These are phyloP conservation scores for Ceratocystis cacaofunesta DNA, from an alignment of 2,329 filamentous ascomycete species.

Conservation along the genomic window DNA sequence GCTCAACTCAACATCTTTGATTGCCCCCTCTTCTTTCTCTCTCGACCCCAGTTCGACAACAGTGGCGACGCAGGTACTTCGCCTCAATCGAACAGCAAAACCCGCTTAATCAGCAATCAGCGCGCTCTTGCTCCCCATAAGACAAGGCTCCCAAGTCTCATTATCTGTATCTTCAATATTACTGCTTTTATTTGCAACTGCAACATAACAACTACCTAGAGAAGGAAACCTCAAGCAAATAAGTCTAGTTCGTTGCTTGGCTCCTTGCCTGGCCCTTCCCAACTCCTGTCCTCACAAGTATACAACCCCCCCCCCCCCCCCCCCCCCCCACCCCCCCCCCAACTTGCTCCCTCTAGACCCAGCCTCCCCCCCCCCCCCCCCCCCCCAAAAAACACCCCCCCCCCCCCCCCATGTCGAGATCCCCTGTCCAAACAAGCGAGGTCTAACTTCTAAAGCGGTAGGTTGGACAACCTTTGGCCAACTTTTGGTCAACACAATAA, in stretches of 20 bases:
- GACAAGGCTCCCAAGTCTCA: not conserved
- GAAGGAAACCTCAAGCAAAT: not conserved
- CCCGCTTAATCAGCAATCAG: not conserved
- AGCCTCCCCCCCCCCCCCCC: too few relatives aligned
- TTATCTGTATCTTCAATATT: constrained; percentile 1
- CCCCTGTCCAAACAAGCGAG: constrained; percentile 14
- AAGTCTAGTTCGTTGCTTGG: constrained; percentile 1
- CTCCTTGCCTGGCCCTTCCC: constrained; percentile 3
- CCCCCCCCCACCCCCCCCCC: too few relatives aligned
- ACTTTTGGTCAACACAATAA: not conserved
- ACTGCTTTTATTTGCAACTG: not conserved
- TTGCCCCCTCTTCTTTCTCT: not conserved
- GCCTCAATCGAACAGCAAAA: constrained; percentile 1
- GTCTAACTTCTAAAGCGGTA: constrained; percentile 14
- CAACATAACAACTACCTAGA: not conserved
- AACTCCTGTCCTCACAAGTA: constrained; percentile 5
- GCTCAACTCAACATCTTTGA: not conserved
- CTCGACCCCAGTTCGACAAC: not conserved
- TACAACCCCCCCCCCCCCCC: not conserved
- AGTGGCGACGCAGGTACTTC: not conserved
- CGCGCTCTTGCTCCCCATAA: not conserved
- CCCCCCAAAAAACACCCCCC: too few relatives aligned
- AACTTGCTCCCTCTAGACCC: too few relatives aligned
- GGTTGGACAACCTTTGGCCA: constrained; percentile 5
- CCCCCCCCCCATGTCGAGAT: constrained; percentile 4